Conservation (phyloP, 306 rosid genomes). For the Cicer judaicum region DNA sequence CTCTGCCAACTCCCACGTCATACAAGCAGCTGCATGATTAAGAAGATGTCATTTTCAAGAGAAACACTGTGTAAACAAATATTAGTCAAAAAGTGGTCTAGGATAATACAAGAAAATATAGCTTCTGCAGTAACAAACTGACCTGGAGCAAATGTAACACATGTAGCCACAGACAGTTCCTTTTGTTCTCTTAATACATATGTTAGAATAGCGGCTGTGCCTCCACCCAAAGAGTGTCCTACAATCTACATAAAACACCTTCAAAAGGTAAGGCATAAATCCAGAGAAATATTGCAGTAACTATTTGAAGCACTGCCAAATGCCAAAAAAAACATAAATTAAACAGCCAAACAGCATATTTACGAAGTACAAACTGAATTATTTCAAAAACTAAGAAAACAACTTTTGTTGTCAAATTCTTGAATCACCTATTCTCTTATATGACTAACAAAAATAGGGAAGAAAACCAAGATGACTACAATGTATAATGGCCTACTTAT, state of each 20-base stretch:
- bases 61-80: constrained; percentile 13
- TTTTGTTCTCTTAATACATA: constrained; percentile 86
- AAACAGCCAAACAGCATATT: constrained; percentile 33
- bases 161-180: constrained; percentile 71
- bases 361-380: background rate
- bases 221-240: constrained; percentile 99
- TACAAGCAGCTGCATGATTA: constrained; percentile 85
- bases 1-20: constrained; percentile 99
- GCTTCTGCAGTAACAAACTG: constrained; percentile 32
- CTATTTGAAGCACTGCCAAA: constrained; percentile 38
- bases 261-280: constrained; percentile 12
- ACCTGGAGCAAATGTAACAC: constrained; percentile 98
- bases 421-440: background rate
- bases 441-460: background rate
- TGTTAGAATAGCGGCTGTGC: constrained; percentile 94
- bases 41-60: constrained; percentile 45
- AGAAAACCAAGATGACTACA: background rate
- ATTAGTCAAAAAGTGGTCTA: constrained; percentile 36
- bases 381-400: constrained; percentile 28
- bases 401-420: constrained; percentile 25
- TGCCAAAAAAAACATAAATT: constrained; percentile 7
- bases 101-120: constrained; percentile 16
- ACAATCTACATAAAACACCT: constrained; percentile 62
- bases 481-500: constrained; percentile 3
- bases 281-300: constrained; percentile 18